Base-by-base conservation (phyloP, 352 stramenopile species). In the Globisporangium cylindrosporum region DNA sequence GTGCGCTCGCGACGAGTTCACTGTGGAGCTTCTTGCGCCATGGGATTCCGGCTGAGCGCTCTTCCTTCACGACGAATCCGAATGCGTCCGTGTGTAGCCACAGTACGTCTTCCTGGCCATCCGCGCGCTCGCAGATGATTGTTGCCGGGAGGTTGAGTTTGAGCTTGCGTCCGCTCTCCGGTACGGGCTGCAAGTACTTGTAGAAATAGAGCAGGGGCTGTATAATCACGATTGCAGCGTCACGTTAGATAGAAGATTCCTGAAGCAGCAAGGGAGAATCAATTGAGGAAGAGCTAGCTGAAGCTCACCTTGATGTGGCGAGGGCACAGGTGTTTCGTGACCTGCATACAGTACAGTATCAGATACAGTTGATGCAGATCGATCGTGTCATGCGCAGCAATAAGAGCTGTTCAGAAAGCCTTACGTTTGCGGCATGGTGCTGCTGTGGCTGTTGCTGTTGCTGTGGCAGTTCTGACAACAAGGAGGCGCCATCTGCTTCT, bases 131-230 rank as follows among this genome's bases (percentile, higher is more conserved):
- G 32, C 77, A 89, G 22, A 93, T 64, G 7, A 93, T 71, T 0
- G 86, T 93, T 4, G 81, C 68, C 12, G 86, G 84, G 20, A 94
- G 51, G 49, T 89, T 85, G 5, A 91, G 65, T 27, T 78, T 72
- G 27, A 94, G 70, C 48, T 62, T 62, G 25, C 56, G 49, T n/a
- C 63, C 56, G 18, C 65, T 68, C 22, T 74, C 74, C 0, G 69
- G 64, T n/a, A 90, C 75, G 9, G 86, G 86, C 64, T 94, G 86
- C 6, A 94, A 64, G 59, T 89, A 93, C 74, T 94, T 94, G 79
- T 90, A 94, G 65, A 94, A 94, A 70, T 84, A 85, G 24, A 94
- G 63, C 9, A 88, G 69, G 10, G 86, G 83, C 81, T 90, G 55
- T 3, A 49, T 36, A 20, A 32, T 32, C 3, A 32, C 27, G 3